Base-by-base conservation (phyloP, 192 early-diverging fungal species). In the Allomyces arbusculus region DNA sequence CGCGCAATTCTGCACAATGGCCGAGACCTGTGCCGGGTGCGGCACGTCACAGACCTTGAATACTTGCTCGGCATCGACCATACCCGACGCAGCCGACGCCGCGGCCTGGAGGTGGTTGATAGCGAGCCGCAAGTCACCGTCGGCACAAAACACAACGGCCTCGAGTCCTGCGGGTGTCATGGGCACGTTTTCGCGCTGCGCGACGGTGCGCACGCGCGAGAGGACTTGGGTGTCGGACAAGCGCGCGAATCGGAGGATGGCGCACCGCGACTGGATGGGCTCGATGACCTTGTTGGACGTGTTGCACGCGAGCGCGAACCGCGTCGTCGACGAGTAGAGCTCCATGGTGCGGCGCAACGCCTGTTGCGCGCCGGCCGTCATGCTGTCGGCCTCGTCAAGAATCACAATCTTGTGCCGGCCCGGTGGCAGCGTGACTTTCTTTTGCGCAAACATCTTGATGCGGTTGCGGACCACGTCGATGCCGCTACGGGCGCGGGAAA, bases 371-470 rank as follows among this genome's bases (percentile, higher is more conserved):
- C 88, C 91, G 33, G 86, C 77, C 11, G 94, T 96, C 95, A 99
- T 97, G 73, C 90, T 94, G 73, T 99, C 95, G n/a, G 92, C 95
- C 78, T 99, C 95, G 73, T 99, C 95, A 65, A 99, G 75, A 73
- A 99, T 95, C 55, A 99, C 50, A 69, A 91, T 81, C 74, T 91
- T 91, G 73, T 89, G 87, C 58, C 86, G 72, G 64, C 90, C 90
- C 20, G 89, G 72, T 8, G 92, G 90, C 50, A 99, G 75, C 1
- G 92, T 96, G 19, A 99, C 92, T 67, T 97, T 99, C 68, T 92
- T 96, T 69, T 99, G 92, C 11, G 95, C 95, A 86, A 99, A 99
- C 76, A 89, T 87, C 71, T 99, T 99, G 78, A 99, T 95, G 62
- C 85, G 80, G 79, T 94, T 94, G 62, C 95, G 81, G 16, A 99